Conservation (phyloP, 495 filamentous ascomycete genomes). For the Neurospora sp. region DNA sequence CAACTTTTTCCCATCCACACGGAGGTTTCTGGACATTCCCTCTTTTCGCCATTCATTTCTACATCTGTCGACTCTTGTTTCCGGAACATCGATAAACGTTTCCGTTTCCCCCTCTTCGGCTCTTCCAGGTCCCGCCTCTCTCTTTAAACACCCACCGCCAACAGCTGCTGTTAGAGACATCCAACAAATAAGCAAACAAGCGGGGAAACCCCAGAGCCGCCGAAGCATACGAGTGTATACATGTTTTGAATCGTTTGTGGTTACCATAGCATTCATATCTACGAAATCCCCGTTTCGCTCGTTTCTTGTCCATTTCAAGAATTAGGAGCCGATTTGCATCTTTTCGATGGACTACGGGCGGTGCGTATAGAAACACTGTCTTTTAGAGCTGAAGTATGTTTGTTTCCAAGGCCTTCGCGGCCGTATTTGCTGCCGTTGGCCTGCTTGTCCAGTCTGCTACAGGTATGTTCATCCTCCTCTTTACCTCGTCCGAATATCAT, state of each 20-base stretch:
- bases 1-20: not conserved
- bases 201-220: not conserved
- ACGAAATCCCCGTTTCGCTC: not conserved
- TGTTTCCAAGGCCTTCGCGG: slow-evolving; percentile 23
- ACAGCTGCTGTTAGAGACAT: not conserved
- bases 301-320: not conserved
- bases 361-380: not conserved
- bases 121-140: not conserved
- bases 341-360: not conserved
- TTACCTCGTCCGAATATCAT: not conserved
- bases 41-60: not conserved
- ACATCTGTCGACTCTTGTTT: not conserved
- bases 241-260: not conserved
- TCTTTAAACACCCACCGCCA: not conserved
- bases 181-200: not conserved
- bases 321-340: not conserved
- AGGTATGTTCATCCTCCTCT: slow-evolving; percentile 13
- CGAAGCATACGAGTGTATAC: not conserved
- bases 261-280: not conserved
- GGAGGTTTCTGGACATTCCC: not conserved
- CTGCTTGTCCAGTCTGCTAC: slow-evolving; percentile 20
- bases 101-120: not conserved
- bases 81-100: not conserved
- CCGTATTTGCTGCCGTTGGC: slow-evolving; percentile 21
- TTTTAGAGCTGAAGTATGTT: slow-evolving; percentile 19